These are phyloP conservation scores for Diophrys appendiculata DNA, from an alignment of 73 alveolate species.

Conservation along the genomic window DNA sequence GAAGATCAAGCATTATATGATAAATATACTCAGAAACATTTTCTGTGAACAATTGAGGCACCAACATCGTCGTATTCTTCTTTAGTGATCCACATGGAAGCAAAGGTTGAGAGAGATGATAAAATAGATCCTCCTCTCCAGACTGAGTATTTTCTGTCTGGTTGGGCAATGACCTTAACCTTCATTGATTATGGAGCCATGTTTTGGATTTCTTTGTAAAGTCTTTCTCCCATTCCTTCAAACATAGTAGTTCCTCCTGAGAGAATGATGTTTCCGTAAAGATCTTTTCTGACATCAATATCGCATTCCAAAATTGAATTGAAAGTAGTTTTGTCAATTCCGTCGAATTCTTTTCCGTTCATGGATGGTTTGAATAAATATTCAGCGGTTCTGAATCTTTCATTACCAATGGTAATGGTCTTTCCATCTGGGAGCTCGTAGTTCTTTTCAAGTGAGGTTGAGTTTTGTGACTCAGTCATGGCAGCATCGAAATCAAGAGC, in stretches of 20 bases:
- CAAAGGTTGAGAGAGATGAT: constrained; percentile 88
- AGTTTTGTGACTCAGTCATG: constrained; percentile 15
- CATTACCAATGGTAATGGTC: constrained; percentile 23
- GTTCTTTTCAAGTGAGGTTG: constrained; percentile 6
- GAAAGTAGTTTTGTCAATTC: constrained; percentile 83
- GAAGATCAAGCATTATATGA: no score
- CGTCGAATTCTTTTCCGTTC: constrained; percentile 19
- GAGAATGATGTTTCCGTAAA: constrained; percentile 79
- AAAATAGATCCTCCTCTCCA: constrained; percentile 97
- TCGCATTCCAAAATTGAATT: constrained; percentile 87
- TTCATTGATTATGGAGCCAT: constrained; percentile 79
- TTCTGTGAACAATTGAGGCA: constrained; percentile 93
- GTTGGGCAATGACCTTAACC: constrained; percentile 90
- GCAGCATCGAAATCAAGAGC: constrained; percentile 35
- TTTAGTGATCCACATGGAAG: constrained; percentile 95
- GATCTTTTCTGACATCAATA: constrained; percentile 81
- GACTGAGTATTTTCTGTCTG: constrained; percentile 95
- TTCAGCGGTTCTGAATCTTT: constrained; percentile 71
- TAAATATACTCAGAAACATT: no score
- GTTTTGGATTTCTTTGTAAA: constrained; percentile 77
- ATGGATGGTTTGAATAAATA: constrained; percentile 60
- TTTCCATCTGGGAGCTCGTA: constrained; percentile 75
- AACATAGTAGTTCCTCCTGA: constrained; percentile 89
- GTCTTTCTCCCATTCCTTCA: constrained; percentile 77
- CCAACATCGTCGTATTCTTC: constrained; percentile 97